Conservation (phyloP, 768 basidiomycete genomes). For the Mycena amicta region DNA sequence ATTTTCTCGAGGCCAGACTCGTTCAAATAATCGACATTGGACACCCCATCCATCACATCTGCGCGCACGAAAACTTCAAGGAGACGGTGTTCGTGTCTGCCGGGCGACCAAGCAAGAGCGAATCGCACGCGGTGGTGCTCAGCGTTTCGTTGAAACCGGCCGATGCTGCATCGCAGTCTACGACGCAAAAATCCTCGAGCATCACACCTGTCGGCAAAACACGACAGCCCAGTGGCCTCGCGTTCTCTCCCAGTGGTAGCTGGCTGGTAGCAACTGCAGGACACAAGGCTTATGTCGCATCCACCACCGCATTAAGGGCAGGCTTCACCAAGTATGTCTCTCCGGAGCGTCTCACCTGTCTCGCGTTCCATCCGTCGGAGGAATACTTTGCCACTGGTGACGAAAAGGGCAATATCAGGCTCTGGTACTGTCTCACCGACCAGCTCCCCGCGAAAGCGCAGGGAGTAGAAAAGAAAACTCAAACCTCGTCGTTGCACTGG, state of each 20-base stretch:
- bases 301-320: constrained; percentile 53
- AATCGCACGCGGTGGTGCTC: constrained; percentile 58
- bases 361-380: constrained; percentile 86
- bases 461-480: constrained; percentile 76
- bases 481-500: constrained; percentile 91
- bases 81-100: constrained; percentile 73
- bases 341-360: constrained; percentile 76
- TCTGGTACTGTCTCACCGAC: constrained; percentile 92
- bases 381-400: constrained; percentile 98
- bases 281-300: constrained; percentile 76
- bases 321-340: constrained; percentile 86
- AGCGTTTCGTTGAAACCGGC: constrained; percentile 62
- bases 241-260: constrained; percentile 72
- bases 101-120: constrained; percentile 48
- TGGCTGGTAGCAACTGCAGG: constrained; percentile 79
- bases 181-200: constrained; percentile 50
- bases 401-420: constrained; percentile 74
- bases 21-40: constrained; percentile 73
- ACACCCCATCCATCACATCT: constrained; percentile 71
- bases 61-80: constrained; percentile 68
- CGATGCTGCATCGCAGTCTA: constrained; percentile 41
- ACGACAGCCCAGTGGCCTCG: constrained; percentile 61
- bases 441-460: constrained; percentile 49
- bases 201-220: constrained; percentile 68
- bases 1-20: constrained; percentile 83